These are phyloP conservation scores for Myochromella boudieri DNA, from an alignment of 768 basidiomycete species.

Conservation along the genomic window DNA sequence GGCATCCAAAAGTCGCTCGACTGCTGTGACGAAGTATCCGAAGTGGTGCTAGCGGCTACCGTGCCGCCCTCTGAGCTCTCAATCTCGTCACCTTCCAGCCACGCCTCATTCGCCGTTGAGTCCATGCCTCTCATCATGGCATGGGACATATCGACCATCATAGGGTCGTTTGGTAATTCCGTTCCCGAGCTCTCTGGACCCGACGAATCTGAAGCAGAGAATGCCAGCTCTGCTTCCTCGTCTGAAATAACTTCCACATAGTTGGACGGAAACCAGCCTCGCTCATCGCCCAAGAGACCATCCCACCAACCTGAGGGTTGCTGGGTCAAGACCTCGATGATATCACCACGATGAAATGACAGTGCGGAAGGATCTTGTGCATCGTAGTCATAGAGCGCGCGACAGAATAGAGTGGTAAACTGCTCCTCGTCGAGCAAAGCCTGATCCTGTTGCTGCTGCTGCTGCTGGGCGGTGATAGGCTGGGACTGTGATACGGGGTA, in stretches of 20 bases:
- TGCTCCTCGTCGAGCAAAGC: slow-evolving; percentile 55
- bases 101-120: slow-evolving; percentile 52
- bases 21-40: slow-evolving; percentile 35
- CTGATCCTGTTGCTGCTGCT: slow-evolving; percentile 32
- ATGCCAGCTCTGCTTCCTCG: slow-evolving; percentile 73
- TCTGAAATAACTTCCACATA: slow-evolving; percentile 82
- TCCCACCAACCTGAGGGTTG: slow-evolving; percentile 99
- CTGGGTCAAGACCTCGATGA: slow-evolving; percentile 91
- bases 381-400: slow-evolving; percentile 89
- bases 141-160: slow-evolving; percentile 49
- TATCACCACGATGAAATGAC: slow-evolving; percentile 81
- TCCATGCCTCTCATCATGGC: slow-evolving; percentile 40
- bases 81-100: slow-evolving; percentile 54
- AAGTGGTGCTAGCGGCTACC: slow-evolving; percentile 27
- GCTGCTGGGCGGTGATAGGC: no score
- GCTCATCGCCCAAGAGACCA: slow-evolving; percentile 82
- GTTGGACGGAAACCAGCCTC: slow-evolving; percentile 98
- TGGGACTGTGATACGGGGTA: slow-evolving; percentile 16
- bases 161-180: slow-evolving; percentile 25
- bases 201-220: slow-evolving; percentile 50
- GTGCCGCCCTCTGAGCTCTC: slow-evolving; percentile 31
- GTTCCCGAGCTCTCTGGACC: slow-evolving; percentile 29
- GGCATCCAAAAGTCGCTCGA: slow-evolving; percentile 92
- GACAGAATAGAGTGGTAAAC: slow-evolving; percentile 79
- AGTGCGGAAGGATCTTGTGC: slow-evolving; percentile 88